phyloP scores from a whole-genome alignment of 768 basidiomycete genomes.

The Kwoniella pini region DNA sequence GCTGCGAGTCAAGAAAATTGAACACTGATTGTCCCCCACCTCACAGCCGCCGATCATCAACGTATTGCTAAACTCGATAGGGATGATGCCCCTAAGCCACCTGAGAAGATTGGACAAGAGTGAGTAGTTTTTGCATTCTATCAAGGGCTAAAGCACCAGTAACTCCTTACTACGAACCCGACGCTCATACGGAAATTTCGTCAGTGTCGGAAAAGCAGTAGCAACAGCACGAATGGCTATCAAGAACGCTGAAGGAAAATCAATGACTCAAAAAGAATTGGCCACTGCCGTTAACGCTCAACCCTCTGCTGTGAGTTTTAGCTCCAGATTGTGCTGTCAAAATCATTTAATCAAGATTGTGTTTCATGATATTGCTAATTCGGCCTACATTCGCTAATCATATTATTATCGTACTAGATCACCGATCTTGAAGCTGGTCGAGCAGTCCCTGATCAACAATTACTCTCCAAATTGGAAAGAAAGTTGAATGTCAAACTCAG shows the following conservation, averaged over 20 bases:
- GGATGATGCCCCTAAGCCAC: conserved; percentile 93
- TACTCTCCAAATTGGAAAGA: conserved; percentile 86
- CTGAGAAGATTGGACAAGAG: conserved; percentile 65
- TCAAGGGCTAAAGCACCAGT: too few species aligned
- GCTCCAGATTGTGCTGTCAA: too few species aligned
- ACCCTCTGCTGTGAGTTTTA: conserved; percentile 59
- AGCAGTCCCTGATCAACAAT: conserved; percentile 81
- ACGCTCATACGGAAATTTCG: too few species aligned
- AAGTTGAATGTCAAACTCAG: conserved; percentile 82
- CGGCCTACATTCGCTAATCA: too few species aligned
- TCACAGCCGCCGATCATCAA: conserved; percentile 83
- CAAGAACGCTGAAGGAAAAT: conserved; percentile 57
- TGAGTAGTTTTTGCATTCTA: conserved; percentile 30
- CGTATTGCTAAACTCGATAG: conserved; percentile 90
- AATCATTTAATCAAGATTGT: too few species aligned
- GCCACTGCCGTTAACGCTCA: conserved; percentile 94
- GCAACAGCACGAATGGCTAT: conserved; percentile 74
- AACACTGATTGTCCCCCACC: conserved; percentile 1
- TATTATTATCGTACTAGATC: conserved; percentile 35
- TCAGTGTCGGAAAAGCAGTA: conserved; percentile 67
- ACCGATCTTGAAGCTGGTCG: conserved; percentile 81
- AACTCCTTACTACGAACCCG: too few species aligned
- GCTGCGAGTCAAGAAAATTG: background rate
- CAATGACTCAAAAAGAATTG: conserved; percentile 83
- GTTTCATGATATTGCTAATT: too few species aligned